Conservation (phyloP, 1,139 yeast species). For the Taphrina populina region DNA sequence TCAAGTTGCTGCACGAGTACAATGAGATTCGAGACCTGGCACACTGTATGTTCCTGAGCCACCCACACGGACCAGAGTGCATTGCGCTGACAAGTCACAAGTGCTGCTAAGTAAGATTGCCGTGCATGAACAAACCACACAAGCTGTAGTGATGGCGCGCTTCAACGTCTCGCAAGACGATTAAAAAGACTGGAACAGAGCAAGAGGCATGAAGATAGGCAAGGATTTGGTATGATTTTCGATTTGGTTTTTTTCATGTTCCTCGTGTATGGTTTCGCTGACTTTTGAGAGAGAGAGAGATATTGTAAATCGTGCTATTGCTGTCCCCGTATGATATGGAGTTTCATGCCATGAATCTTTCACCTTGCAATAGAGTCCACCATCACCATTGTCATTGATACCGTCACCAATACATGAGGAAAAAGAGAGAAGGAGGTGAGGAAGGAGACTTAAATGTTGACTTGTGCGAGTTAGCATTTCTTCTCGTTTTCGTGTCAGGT, state of each 20-base stretch:
- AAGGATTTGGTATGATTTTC: neutral
- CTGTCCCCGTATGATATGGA: too few species aligned
- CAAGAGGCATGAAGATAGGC: neutral
- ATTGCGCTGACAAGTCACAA: slow-evolving; percentile 37
- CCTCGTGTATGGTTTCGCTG: too few species aligned
- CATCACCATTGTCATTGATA: too few species aligned
- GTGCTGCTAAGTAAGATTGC: slow-evolving; percentile 54
- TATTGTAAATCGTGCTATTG: too few species aligned
- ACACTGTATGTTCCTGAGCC: neutral
- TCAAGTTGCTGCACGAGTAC: slow-evolving; percentile 50
- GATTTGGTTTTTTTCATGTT: neutral
- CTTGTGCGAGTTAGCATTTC: neutral
- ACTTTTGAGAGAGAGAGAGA: too few species aligned
- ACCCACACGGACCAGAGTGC: too few species aligned
- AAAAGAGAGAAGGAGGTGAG: too few species aligned
- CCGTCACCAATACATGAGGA: too few species aligned
- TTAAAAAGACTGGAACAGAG: neutral
- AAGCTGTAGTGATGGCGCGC: slow-evolving; percentile 50
- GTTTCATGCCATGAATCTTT: too few species aligned
- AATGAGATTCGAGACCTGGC: slow-evolving; percentile 57
- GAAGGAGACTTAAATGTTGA: slow-evolving; percentile 9
- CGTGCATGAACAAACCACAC: slow-evolving; percentile 51
- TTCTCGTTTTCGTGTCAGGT: neutral
- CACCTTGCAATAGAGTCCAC: too few species aligned
- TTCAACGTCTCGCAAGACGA: slow-evolving; percentile 45